Evolutionary conservation across 192 early-diverging fungal species (phyloP), one percentile per base, ranked within the genome.

Genomic region (Rhizophagus clarus): DNA sequence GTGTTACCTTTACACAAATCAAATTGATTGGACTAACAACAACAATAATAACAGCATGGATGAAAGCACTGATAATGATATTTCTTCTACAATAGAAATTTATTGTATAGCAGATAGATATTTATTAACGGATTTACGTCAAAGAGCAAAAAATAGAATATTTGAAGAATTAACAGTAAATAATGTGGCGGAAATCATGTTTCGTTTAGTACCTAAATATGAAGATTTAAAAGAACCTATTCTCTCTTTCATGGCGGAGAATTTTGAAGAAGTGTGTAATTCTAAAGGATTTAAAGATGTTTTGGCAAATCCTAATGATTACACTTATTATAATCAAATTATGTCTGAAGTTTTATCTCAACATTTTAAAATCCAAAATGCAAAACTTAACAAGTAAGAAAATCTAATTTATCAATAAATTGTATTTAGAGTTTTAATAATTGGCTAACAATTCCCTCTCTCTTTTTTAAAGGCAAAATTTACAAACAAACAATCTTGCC

Each of bases 51-150:
- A 56, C n/a, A 60, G 0, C 15, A 15, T 8, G 12, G 29, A 56
- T 7, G 11, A 45, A 10, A 45, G 1, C 11, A 45, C 9, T 12
- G 2, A 12, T 45, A 4, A 32, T 12, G 17, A 67, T 67, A 31
- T 67, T 31, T 67, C 31, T 12, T 67, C 14, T 22, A 67, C 49
- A 17, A 51, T 56, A 62, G 77, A 79, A 49, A 64, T 79, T 15
- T 69, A 69, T 47, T 40, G 22, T 2, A 51, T 79, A 20, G 77
- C 77, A 7, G 77, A 79, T 61, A 69, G 68, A 68, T 79, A 79
- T 69, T 62, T 69, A 22, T 24, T 79, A 32, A n/a, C 24, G 0
- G 77, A 79, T 69, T 56, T 79, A 29, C 12, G 77, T 9, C 77
- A 79, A 79, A 24, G 26, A 49, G 67, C 67, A 4, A 79, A 69